These are phyloP conservation scores for Wallacemonas sp. DNA, from an alignment of 208 protist species.

Conservation along the genomic window DNA sequence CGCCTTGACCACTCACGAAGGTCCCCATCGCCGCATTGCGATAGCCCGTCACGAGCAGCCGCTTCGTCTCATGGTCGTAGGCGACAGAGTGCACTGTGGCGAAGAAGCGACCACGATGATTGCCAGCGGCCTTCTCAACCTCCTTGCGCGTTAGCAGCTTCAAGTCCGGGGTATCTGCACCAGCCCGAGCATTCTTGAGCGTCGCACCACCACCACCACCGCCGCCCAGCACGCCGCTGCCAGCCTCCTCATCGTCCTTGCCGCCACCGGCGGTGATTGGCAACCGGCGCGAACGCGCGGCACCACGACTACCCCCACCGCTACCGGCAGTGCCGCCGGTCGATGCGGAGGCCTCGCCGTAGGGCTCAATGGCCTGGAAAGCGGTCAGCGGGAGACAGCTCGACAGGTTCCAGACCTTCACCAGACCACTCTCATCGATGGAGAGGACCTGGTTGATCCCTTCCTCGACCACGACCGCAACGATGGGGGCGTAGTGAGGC, in stretches of 20 bases:
- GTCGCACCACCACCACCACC: background rate
- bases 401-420: constrained; percentile 76
- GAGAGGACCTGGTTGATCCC: constrained; percentile 71
- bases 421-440: constrained; percentile 57
- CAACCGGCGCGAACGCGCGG: too few relatives aligned
- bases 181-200: background rate
- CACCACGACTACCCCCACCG: constrained; percentile 24
- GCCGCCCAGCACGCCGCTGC: constrained; percentile 1
- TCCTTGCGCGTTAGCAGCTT: constrained; percentile 7
- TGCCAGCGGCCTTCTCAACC: background rate
- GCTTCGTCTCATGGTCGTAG: constrained; percentile 58
- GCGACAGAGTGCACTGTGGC: constrained; percentile 44
- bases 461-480: constrained; percentile 56
- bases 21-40: constrained; percentile 70
- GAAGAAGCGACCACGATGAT: constrained; percentile 3
- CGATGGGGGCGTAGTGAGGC: constrained; percentile 68
- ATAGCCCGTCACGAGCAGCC: constrained; percentile 64
- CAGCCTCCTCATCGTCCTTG: constrained; percentile 5
- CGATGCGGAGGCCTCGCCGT: constrained; percentile 12
- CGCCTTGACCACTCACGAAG: constrained; percentile 58
- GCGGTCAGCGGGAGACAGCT: constrained; percentile 47
- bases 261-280: constrained; percentile 17
- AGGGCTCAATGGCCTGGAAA: constrained; percentile 56
- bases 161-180: background rate
- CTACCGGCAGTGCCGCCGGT: constrained; percentile 3